phyloP scores from a whole-genome alignment of 2,329 filamentous ascomycete species.

The Colletotrichum sp. region DNA sequence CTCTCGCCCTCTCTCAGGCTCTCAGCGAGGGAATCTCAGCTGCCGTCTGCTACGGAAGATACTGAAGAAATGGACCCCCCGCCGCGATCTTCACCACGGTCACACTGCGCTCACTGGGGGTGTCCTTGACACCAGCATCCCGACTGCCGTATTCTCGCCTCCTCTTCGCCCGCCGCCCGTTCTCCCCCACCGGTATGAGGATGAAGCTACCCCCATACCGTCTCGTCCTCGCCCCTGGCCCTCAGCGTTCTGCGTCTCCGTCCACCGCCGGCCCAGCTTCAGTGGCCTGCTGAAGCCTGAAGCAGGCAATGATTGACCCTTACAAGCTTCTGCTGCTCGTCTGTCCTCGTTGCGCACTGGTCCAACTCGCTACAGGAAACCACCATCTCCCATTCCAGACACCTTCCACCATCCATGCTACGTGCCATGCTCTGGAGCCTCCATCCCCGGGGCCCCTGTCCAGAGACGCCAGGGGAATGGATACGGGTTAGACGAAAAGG shows the following conservation, averaged over 20 bases:
- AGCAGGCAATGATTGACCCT: background rate
- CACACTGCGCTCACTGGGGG: background rate
- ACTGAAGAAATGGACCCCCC: background rate
- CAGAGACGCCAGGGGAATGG: slow-evolving; percentile 5
- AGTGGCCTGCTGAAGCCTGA: background rate
- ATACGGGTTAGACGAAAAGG: background rate
- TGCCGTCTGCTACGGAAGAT: background rate
- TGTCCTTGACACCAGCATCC: background rate
- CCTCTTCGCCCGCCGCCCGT: background rate
- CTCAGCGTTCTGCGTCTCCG: background rate
- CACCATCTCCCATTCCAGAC: slow-evolving; percentile 3
- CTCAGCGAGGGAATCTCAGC: background rate
- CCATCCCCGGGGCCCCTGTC: background rate
- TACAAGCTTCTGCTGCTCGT: background rate
- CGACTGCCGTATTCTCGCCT: background rate
- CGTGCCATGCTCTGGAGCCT: background rate
- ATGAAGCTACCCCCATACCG: slow-evolving; percentile 9
- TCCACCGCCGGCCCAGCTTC: background rate
- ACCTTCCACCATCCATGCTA: slow-evolving; percentile 5
- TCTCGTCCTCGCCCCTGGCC: background rate
- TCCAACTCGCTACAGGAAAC: background rate
- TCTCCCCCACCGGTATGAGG: background rate
- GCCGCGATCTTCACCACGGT: slow-evolving; percentile 1
- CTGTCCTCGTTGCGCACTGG: background rate
- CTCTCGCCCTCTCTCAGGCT: background rate